Percentiles rank a stretch among this genome's conserved stretches.
phyloP scores from a whole-genome alignment of 495 filamentous ascomycete genomes.

The Aspergillus homomorphus region DNA sequence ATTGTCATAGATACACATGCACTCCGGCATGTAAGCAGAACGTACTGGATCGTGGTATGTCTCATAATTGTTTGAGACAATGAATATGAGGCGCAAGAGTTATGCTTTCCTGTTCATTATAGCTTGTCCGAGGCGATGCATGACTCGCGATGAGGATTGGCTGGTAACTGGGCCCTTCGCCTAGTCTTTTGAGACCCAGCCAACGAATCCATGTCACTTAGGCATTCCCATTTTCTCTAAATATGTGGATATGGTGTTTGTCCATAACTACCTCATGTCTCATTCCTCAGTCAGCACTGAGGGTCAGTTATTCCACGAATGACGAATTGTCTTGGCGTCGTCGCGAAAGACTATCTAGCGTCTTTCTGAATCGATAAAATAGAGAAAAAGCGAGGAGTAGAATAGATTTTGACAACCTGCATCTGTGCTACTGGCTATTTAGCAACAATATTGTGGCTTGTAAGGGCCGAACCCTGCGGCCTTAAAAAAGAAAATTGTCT shows the following conservation, averaged over 20 bases:
- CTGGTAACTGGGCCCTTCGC: not conserved
- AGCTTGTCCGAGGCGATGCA: constrained; percentile 1
- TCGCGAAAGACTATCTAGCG: not conserved
- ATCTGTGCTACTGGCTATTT: not conserved
- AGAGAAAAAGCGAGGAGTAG: not conserved
- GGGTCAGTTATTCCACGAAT: not conserved
- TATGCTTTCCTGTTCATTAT: not conserved
- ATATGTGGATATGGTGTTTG: not conserved
- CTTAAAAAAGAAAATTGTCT: not conserved
- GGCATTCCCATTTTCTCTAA: not conserved
- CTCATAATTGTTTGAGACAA: not conserved
- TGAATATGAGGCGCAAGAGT: not conserved
- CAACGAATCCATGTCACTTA: not conserved
- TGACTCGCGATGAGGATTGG: not conserved
- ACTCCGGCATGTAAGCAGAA: not conserved
- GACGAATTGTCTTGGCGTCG: not conserved
- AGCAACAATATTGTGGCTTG: too few relatives aligned
- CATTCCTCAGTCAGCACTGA: not conserved
- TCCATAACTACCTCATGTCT: not conserved
- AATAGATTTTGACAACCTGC: not conserved
- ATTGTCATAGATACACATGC: not conserved
- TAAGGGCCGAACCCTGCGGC: not conserved
- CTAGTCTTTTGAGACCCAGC: not conserved
- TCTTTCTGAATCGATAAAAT: not conserved
- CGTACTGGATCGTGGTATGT: not conserved